Percentiles rank a stretch among this genome's conserved stretches.
These are phyloP conservation scores for Tuber calosporum DNA, from an alignment of 495 filamentous ascomycete genomes.

Conservation along the genomic window DNA sequence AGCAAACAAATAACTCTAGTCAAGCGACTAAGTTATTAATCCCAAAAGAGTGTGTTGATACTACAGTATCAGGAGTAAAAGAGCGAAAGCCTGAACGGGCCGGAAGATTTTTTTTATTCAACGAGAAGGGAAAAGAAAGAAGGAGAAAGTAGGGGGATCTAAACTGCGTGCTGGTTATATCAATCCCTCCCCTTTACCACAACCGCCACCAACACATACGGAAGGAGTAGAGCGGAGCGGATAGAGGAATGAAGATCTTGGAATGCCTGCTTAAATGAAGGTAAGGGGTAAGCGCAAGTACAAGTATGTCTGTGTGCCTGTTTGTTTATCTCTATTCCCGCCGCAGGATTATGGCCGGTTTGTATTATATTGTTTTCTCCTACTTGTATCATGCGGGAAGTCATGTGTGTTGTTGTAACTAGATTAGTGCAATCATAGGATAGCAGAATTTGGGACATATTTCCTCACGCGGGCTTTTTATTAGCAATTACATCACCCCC, in stretches of 20 bases:
- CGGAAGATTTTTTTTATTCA: background rate
- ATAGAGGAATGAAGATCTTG: background rate
- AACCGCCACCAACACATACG: background rate
- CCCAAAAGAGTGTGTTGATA: constrained; percentile 1
- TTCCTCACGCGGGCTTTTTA: background rate
- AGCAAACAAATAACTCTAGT: background rate
- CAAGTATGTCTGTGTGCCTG: no score
- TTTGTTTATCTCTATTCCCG: background rate
- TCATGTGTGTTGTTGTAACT: background rate
- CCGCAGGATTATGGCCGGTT: background rate
- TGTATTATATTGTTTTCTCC: background rate
- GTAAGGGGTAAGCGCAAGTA: background rate
- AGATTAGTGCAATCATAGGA: background rate
- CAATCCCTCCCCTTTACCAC: background rate
- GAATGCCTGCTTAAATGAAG: background rate
- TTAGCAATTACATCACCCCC: background rate
- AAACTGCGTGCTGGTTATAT: background rate
- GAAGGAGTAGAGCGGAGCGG: background rate
- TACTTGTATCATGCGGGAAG: background rate
- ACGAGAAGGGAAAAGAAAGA: background rate
- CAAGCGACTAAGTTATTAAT: background rate
- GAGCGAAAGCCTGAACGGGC: background rate
- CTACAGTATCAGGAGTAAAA: background rate
- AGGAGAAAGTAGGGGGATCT: background rate
- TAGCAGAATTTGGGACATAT: background rate